phyloP scores from a whole-genome alignment of 2,329 filamentous ascomycete species.

The Phoma sp. region DNA sequence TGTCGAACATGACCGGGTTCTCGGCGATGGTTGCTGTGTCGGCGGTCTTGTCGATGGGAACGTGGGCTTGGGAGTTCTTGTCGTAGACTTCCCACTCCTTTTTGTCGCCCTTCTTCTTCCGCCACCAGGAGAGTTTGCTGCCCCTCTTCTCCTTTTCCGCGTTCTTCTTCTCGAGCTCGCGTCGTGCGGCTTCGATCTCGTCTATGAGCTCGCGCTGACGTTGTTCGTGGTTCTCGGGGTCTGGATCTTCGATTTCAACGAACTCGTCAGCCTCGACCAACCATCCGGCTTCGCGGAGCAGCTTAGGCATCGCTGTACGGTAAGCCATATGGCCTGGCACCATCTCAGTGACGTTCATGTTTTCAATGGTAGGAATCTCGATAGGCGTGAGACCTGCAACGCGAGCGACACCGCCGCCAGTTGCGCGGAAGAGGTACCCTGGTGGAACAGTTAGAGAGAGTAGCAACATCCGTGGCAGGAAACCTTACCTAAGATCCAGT shows the following conservation, averaged over 20 bases:
- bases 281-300: conserved; percentile 90
- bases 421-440: conserved; percentile 91
- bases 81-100: conserved; percentile 96
- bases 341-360: conserved; percentile 82
- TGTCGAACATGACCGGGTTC: conserved; percentile 81
- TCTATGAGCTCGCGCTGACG: conserved; percentile 92
- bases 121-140: conserved; percentile 71
- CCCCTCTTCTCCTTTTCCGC: conserved; percentile 66
- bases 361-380: conserved; percentile 84
- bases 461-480: background rate
- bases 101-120: conserved; percentile 79
- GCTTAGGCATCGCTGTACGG: conserved; percentile 84
- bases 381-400: conserved; percentile 84
- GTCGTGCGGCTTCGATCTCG: conserved; percentile 93
- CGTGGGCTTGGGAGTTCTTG: conserved; percentile 60
- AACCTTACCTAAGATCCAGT: conserved; percentile 82
- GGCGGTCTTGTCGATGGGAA: conserved; percentile 46
- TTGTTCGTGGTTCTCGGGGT: conserved; percentile 88
- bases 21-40: conserved; percentile 59
- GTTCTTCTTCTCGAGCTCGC: conserved; percentile 76
- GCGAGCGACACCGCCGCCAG: conserved; percentile 86
- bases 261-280: conserved; percentile 92
- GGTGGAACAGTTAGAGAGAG: conserved; percentile 5
- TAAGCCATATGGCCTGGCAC: conserved; percentile 98
- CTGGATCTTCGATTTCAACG: conserved; percentile 93